Percentiles rank a stretch among this genome's conserved stretches.
phyloP scores from a whole-genome alignment of 768 basidiomycete genomes.

The Serendipita sp. region DNA sequence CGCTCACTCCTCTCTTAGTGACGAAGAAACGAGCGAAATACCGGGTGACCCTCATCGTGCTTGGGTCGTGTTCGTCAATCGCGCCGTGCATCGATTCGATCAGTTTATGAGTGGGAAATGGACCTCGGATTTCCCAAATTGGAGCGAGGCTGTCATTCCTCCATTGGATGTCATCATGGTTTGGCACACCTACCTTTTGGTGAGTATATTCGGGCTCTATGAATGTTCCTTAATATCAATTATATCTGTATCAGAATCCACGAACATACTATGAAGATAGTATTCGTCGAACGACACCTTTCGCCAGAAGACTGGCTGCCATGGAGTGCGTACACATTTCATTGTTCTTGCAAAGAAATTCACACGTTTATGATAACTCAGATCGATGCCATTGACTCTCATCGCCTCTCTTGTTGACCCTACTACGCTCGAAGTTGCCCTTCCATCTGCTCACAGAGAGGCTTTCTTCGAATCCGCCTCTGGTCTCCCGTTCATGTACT shows the following conservation, averaged over 20 bases:
- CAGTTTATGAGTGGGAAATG: neutral
- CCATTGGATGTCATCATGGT: conserved; percentile 13
- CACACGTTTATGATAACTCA: neutral
- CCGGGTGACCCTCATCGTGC: neutral
- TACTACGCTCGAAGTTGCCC: neutral
- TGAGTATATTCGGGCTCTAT: neutral
- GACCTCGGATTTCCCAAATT: neutral
- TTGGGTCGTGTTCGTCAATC: conserved; percentile 4
- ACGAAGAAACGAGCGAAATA: neutral
- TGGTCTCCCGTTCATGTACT: neutral
- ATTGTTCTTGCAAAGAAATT: neutral
- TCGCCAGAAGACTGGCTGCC: neutral
- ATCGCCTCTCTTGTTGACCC: neutral
- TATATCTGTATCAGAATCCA: neutral
- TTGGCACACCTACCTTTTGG: conserved; percentile 13
- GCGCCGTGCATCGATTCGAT: neutral
- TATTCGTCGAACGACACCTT: neutral
- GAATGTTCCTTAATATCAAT: neutral
- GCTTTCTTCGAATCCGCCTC: neutral
- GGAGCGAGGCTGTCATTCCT: conserved; percentile 2
- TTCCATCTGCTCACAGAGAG: neutral
- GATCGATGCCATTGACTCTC: conserved; percentile 1
- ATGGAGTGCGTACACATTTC: neutral
- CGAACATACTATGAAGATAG: neutral
- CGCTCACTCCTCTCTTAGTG: neutral